Base-by-base conservation (phyloP, 495 filamentous ascomycete species). In the Gamarada debralockiae region DNA sequence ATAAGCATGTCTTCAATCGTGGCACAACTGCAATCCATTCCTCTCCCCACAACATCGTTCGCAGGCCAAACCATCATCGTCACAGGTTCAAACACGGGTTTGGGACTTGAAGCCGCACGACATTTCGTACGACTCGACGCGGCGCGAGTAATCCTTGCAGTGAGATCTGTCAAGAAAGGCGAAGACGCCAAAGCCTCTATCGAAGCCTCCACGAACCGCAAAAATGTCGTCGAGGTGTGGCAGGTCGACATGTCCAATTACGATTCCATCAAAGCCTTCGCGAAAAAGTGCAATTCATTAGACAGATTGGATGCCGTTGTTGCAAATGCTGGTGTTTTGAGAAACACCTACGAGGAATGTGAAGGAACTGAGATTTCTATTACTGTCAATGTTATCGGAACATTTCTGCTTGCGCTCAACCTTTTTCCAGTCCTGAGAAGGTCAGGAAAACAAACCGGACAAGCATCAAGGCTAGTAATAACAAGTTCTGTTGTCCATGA, bases 61-160 rank as follows among this genome's bases (percentile, higher is more conserved):
- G 39, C 22, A 3, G 62, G 61, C 24, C 60, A 74, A 47, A 79
- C 73, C 15, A 61, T 76, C 45, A 73, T 83, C 33, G 62, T 82
- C 13, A 82, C 76, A 0, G 76, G 78, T 27, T 63, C 69, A 36
- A 82, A 79, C 53, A 67, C 63, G 2, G 79, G 80, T 17, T 59
- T 82, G 3, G 78, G 80, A 12, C 67, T 75, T 23, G 76, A 81
- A 61, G 73, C 70, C 1, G 67, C 67, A 12, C 65, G 62, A 9
- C 73, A 75, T 59, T 65, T 75, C 18, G 64, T 66, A 2, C 60
- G 65, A 1, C 66, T 76, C 18, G 61, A 62, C 39, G 70, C 72
- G 8, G 36, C 48, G 13, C 62, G 64, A 31, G 64, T 79, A 8
- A 77, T 80, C 45, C 61, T 79, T 20, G 75, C 66, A 5, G 72